Evolutionary conservation across 306 rosid genomes (phyloP).

Genomic region (Ochetophila trinervis): DNA sequence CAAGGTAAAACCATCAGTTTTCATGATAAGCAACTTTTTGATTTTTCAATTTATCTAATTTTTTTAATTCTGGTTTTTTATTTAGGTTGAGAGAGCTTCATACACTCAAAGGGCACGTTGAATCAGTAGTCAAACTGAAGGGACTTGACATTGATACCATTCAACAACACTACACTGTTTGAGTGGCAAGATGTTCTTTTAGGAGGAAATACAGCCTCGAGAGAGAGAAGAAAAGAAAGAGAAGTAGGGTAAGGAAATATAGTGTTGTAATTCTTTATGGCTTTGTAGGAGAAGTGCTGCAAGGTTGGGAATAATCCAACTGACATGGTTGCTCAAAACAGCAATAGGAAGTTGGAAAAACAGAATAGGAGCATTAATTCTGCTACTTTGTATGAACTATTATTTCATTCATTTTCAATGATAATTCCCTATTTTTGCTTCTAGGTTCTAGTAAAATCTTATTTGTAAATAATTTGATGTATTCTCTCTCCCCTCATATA

Average conservation of each 20-base stretch:
- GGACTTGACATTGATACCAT: constrained; percentile 89
- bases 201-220: constrained; percentile 11
- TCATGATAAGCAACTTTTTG: neutral
- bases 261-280: constrained; percentile 14
- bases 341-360: constrained; percentile 32
- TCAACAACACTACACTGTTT: constrained; percentile 86
- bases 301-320: constrained; percentile 52
- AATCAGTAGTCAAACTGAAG: constrained; percentile 83
- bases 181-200: constrained; percentile 12
- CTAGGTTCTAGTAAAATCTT: neutral
- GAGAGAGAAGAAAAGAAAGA: constrained; percentile 16
- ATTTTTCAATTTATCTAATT: neutral
- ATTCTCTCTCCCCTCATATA: neutral
- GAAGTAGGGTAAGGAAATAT: constrained; percentile 9
- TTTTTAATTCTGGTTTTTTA: neutral
- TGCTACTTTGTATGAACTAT: constrained; percentile 22
- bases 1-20: constrained; percentile 2
- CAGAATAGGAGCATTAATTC: neutral
- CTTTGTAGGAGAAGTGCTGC: constrained; percentile 26
- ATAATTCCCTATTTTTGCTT: constrained; percentile 18
- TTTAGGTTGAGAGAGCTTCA: constrained; percentile 85
- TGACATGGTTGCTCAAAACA: constrained; percentile 18
- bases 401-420: constrained; percentile 25
- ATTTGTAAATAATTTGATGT: neutral
- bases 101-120: constrained; percentile 87